phyloP scores from a whole-genome alignment of 2,329 filamentous ascomycete genomes.

The Neopestalotiopsis rosae region DNA sequence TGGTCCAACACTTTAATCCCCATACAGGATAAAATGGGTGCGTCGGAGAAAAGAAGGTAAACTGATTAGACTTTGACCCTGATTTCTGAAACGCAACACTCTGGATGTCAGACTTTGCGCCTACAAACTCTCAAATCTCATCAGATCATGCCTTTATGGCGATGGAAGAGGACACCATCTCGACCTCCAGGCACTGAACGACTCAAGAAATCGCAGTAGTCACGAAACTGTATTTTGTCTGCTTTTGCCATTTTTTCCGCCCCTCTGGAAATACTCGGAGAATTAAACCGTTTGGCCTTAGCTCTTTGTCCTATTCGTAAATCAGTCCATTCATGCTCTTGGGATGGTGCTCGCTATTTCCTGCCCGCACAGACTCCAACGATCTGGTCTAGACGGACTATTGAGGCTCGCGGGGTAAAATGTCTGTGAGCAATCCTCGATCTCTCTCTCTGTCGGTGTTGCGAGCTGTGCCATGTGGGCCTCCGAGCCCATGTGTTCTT shows the following conservation, averaged over 20 bases:
- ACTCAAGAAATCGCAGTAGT: slow-evolving; percentile 1
- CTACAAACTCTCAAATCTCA: background rate
- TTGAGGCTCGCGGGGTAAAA: background rate
- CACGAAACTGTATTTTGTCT: background rate
- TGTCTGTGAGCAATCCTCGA: too few species aligned
- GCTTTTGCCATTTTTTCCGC: background rate
- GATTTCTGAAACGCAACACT: background rate
- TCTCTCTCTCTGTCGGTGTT: too few species aligned
- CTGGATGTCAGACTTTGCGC: background rate
- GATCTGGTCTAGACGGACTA: background rate
- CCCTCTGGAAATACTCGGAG: background rate
- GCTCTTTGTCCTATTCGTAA: background rate
- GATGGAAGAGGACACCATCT: background rate
- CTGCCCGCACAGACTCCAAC: background rate
- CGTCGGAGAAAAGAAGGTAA: background rate
- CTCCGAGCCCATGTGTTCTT: background rate
- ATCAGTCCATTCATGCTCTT: background rate
- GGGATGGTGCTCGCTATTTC: background rate
- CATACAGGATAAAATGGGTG: background rate
- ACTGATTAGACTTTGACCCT: background rate
- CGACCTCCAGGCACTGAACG: background rate
- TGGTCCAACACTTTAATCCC: too few species aligned
- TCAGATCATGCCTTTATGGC: background rate
- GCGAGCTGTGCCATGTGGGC: background rate
- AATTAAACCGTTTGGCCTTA: background rate